Percentiles rank a stretch among this genome's conserved stretches.
Evolutionary conservation across 2,329 filamentous ascomycete species (phyloP).

Genomic region (Neoascochyta sp.): DNA sequence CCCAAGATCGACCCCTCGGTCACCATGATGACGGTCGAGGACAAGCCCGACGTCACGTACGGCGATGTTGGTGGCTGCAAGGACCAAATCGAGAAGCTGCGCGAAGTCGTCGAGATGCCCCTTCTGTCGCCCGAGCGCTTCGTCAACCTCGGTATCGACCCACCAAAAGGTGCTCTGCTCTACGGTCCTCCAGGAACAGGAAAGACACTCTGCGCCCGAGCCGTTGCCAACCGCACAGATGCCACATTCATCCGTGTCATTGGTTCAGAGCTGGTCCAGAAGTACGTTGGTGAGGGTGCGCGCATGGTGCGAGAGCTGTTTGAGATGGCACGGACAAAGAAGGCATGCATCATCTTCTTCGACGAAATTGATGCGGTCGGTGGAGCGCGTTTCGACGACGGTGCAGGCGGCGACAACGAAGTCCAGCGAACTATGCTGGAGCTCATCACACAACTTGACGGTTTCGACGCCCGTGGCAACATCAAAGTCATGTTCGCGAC

Average conservation of each 20-base stretch:
- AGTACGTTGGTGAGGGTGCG: slow-evolving; percentile 97
- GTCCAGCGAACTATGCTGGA: slow-evolving; percentile 98
- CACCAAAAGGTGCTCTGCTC: slow-evolving; percentile 92
- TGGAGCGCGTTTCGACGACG: slow-evolving; percentile 93
- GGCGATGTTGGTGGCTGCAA: slow-evolving; percentile 98
- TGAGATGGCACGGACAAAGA: slow-evolving; percentile 99
- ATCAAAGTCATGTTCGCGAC: slow-evolving; percentile 99
- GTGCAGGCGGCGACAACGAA: slow-evolving; percentile 94
- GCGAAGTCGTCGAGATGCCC: slow-evolving; percentile 98
- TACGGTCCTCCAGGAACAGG: slow-evolving; percentile 98
- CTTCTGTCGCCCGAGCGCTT: slow-evolving; percentile 94
- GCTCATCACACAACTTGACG: slow-evolving; percentile 92
- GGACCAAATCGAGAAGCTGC: slow-evolving; percentile 98
- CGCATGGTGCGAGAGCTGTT: slow-evolving; percentile 98
- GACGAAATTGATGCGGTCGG: slow-evolving; percentile 97
- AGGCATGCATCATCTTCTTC: slow-evolving; percentile 99
- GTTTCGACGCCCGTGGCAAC: slow-evolving; percentile 93
- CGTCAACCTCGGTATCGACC: slow-evolving; percentile 97
- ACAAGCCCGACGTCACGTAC: slow-evolving; percentile 98
- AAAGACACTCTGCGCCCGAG: slow-evolving; percentile 95
- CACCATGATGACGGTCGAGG: slow-evolving; percentile 99
- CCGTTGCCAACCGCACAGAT: slow-evolving; percentile 95
- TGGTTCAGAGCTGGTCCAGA: slow-evolving; percentile 94
- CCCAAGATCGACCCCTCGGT: slow-evolving; percentile 99
- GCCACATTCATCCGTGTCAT: slow-evolving; percentile 99